Conservation (phyloP, 768 basidiomycete species). For the Trametes cinnabarina region DNA sequence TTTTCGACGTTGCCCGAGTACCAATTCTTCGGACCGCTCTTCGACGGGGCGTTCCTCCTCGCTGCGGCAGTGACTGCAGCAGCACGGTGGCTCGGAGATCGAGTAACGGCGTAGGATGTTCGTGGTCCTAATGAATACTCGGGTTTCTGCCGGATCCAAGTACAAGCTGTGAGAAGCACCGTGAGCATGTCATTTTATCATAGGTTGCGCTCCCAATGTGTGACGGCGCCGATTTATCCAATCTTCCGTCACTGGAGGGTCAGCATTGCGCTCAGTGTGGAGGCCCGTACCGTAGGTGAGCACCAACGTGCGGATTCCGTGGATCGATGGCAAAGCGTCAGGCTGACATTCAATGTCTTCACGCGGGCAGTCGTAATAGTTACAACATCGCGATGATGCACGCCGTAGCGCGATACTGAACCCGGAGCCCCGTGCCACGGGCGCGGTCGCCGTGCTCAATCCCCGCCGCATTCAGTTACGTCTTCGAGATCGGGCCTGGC, state of each 20-base stretch:
- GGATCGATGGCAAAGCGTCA: too few species aligned
- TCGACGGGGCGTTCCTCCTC: slow-evolving; percentile 69
- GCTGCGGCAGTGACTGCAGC: slow-evolving; percentile 49
- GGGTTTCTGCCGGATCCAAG: not conserved
- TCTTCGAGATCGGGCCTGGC: not conserved
- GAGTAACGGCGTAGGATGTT: slow-evolving; percentile 1
- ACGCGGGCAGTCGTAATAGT: not conserved
- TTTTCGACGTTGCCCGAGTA: slow-evolving; percentile 74
- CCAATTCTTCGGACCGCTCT: slow-evolving; percentile 69
- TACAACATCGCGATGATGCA: not conserved
- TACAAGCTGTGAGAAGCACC: not conserved
- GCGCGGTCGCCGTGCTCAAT: not conserved
- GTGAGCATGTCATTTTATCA: too few species aligned
- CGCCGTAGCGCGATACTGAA: not conserved
- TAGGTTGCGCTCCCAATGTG: too few species aligned
- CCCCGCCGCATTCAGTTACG: not conserved
- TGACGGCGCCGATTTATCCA: too few species aligned
- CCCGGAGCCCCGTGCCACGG: not conserved
- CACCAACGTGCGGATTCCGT: too few species aligned
- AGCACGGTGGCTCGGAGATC: slow-evolving; percentile 53
- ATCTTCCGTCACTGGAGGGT: too few species aligned
- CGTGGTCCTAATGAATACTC: not conserved
- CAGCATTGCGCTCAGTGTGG: too few species aligned
- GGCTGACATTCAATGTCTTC: not conserved
- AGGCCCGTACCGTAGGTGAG: too few species aligned